Evolutionary conservation across 2,329 filamentous ascomycete genomes (phyloP), one percentile per base, ranked within the genome.

Genomic region (Rhytidhysteron rufulum): DNA sequence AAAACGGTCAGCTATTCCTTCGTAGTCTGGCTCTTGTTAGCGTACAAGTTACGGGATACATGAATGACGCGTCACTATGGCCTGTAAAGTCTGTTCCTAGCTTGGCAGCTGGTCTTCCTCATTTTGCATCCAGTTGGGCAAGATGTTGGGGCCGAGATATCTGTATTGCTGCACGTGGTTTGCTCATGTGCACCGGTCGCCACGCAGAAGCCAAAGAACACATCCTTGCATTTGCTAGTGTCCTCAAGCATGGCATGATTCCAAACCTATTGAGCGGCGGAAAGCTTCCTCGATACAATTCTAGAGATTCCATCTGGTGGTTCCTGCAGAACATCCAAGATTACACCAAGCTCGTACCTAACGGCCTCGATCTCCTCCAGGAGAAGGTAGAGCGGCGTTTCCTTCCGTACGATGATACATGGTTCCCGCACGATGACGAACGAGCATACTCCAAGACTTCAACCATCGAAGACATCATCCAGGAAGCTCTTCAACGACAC

Each of bases 161-260:
- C 10, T 97, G 96, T 65, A 98, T 98, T 48, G 93, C 93, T 11
- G 79, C 95, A 30, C 85, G 93, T 37, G 93, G 93, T 31, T 74
- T 98, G n/a, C 88, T 87, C 51, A 79, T 98, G 25, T 89, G 87
- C 30, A 97, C 91, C 9, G 88, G 89, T 2, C 83, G 93, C 7
- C 95, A 86, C 54, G 80, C 78, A 2, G 90, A 96, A 61, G 93
- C 93, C 6, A 90, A 82, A 58, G 89, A 97, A 63, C 94, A 98
- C 58, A 95, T 98, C 43, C 73, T 88, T 44, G 91, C 90, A 7
- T 98, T 98, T 68, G 90, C 87, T 2, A 95, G 89, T 61, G 90
- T 98, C 9, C 71, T 98, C 51, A 98, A 98, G 73, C 93, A 98
- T 55, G 93, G 93, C 37, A 95, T 97, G 89, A 90, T 98, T 42